Conservation (phyloP, 768 basidiomycete genomes). For the Russula ochroleuca region DNA sequence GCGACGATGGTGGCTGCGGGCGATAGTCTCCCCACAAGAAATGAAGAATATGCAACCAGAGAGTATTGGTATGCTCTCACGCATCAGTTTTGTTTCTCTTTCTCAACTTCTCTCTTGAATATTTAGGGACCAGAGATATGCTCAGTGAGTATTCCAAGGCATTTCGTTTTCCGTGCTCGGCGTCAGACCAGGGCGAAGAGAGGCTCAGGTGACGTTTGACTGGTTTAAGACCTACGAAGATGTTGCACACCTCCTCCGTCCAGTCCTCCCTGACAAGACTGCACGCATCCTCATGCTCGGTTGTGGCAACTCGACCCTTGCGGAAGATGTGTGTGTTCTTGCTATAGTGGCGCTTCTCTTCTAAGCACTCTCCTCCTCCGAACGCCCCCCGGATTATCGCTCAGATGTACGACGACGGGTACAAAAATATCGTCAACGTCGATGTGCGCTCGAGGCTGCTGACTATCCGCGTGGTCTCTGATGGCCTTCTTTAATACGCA, state of each 20-base stretch:
- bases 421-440: slow-evolving; percentile 70
- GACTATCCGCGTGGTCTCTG: neutral
- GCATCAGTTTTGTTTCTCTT: neutral
- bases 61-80: slow-evolving; percentile 56
- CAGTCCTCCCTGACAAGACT: slow-evolving; percentile 56
- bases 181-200: slow-evolving; percentile 38
- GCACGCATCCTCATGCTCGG: slow-evolving; percentile 74
- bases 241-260: slow-evolving; percentile 55
- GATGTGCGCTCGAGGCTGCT: slow-evolving; percentile 49
- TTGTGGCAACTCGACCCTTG: slow-evolving; percentile 78
- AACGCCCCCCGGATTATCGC: neutral
- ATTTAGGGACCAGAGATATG: slow-evolving; percentile 63
- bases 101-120: neutral
- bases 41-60: slow-evolving; percentile 64
- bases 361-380: no score
- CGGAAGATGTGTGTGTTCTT: slow-evolving; percentile 55
- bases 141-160: slow-evolving; percentile 42
- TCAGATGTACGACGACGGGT: slow-evolving; percentile 87
- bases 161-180: neutral
- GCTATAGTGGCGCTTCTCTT: neutral
- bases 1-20: slow-evolving; percentile 6
- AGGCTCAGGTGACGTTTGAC: slow-evolving; percentile 59
- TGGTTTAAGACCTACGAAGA: slow-evolving; percentile 86
- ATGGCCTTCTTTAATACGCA: slow-evolving; percentile 30
- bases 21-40: slow-evolving; percentile 49